phyloP scores from a whole-genome alignment of 768 basidiomycete genomes.

The Termitomyces sp. region DNA sequence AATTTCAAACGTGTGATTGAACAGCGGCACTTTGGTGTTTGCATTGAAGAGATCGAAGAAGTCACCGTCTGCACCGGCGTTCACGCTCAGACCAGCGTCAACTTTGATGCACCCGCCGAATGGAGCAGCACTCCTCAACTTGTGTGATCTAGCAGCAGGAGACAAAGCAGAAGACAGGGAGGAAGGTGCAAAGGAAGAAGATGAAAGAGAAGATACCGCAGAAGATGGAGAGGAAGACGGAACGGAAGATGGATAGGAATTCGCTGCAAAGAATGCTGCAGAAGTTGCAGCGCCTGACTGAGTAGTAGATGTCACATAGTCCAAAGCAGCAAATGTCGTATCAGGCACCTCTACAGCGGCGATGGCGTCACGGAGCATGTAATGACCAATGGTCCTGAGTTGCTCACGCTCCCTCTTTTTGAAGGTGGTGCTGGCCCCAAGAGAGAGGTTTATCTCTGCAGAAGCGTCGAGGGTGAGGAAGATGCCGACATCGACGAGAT shows the following conservation, averaged over 20 bases:
- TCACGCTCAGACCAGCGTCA: conserved; percentile 24
- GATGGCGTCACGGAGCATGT: background rate
- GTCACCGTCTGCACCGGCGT: conserved; percentile 23
- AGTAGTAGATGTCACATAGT: background rate
- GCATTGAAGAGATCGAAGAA: conserved; percentile 26
- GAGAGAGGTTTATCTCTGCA: conserved; percentile 22
- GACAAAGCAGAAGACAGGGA: background rate
- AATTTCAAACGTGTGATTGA: conserved; percentile 26
- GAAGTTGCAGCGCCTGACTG: background rate
- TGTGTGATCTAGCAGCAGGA: background rate
- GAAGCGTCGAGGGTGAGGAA: conserved; percentile 38
- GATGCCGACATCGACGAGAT: conserved; percentile 28
- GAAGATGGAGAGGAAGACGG: background rate
- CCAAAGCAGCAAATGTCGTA: background rate
- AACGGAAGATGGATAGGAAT: background rate
- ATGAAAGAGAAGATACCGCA: background rate
- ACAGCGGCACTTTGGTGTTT: conserved; percentile 19
- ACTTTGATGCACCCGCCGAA: conserved; percentile 30
- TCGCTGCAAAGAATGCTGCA: background rate
- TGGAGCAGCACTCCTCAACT: conserved; percentile 11
- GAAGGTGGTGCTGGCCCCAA: conserved; percentile 15
- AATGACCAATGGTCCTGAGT: conserved; percentile 1
- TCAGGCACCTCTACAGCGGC: background rate
- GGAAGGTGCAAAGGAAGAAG: background rate
- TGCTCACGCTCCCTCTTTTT: conserved; percentile 3